phyloP scores from a whole-genome alignment of 192 early-diverging fungal genomes.

The Jimgerdemannia lactiflua region DNA sequence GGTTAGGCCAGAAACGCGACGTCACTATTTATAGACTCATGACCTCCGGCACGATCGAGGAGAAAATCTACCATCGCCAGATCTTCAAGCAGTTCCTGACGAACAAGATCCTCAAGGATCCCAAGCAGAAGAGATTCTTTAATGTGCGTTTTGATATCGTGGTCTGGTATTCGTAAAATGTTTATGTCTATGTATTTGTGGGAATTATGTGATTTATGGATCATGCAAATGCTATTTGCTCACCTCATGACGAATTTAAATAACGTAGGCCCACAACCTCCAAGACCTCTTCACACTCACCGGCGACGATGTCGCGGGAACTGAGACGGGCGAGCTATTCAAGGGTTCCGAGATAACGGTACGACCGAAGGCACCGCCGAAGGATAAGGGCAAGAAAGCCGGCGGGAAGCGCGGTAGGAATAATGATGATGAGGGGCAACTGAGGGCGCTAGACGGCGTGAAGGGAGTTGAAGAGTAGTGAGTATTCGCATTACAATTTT shows the following conservation, averaged over 20 bases:
- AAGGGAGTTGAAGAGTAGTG: constrained; percentile 37
- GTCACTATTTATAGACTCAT: constrained; percentile 95
- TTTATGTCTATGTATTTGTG: background rate
- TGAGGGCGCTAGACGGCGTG: constrained; percentile 33
- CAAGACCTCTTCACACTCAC: constrained; percentile 84
- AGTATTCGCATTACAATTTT: constrained; percentile 2
- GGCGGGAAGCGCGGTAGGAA: constrained; percentile 1
- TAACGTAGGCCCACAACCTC: constrained; percentile 57
- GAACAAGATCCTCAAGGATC: constrained; percentile 94
- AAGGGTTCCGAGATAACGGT: constrained; percentile 61
- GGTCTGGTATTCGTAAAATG: background rate
- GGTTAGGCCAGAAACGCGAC: constrained; percentile 82
- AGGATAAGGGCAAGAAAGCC: constrained; percentile 14
- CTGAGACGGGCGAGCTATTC: constrained; percentile 89
- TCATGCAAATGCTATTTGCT: too few relatives aligned
- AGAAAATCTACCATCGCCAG: constrained; percentile 97
- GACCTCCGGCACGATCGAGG: constrained; percentile 93
- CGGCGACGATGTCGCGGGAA: constrained; percentile 47
- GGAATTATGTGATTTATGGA: too few relatives aligned
- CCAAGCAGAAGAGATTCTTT: constrained; percentile 87
- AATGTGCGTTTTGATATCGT: constrained; percentile 40
- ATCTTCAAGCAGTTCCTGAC: constrained; percentile 97
- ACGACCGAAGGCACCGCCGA: constrained; percentile 1
- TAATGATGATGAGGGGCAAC: constrained; percentile 22
- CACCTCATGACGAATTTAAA: too few relatives aligned